phyloP scores from a whole-genome alignment of 192 early-diverging fungal genomes.

The Borealophlyctis nickersoniae region DNA sequence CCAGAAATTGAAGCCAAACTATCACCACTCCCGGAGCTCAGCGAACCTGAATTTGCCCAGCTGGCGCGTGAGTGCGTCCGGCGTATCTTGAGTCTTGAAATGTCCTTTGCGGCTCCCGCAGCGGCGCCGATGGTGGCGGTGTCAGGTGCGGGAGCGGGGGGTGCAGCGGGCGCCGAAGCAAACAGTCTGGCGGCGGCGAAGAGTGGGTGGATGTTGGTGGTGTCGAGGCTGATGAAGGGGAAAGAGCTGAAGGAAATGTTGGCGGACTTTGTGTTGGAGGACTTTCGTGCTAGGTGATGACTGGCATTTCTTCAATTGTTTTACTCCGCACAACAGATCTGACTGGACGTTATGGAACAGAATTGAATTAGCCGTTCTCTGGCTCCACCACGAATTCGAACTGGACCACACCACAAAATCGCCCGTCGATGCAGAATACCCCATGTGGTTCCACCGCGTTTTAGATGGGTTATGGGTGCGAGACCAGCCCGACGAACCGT shows the following conservation, averaged over 20 bases:
- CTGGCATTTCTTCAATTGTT: too few species aligned
- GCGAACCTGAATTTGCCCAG: too few species aligned
- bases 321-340: not conserved
- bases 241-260: conserved; percentile 36
- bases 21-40: too few species aligned
- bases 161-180: not conserved
- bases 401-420: conserved; percentile 26
- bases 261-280: conserved; percentile 55
- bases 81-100: conserved; percentile 31
- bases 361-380: conserved; percentile 65
- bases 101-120: conserved; percentile 3
- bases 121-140: not conserved
- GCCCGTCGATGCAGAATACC: conserved; percentile 13
- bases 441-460: conserved; percentile 29
- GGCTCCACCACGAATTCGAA: conserved; percentile 71
- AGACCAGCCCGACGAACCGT: too few species aligned
- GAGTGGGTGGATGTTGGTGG: conserved; percentile 46
- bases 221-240: conserved; percentile 31
- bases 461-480: conserved; percentile 24
- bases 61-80: conserved; percentile 21
- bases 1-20: too few species aligned
- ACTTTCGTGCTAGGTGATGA: conserved; percentile 65
- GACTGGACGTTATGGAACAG: conserved; percentile 21
- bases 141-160: not conserved
- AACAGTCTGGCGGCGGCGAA: conserved; percentile 31